Percentiles rank a stretch among this genome's conserved stretches.
Evolutionary conservation across 176 grass and related monocot species (phyloP).

Genomic region (Cenchrus fungigraminus): DNA sequence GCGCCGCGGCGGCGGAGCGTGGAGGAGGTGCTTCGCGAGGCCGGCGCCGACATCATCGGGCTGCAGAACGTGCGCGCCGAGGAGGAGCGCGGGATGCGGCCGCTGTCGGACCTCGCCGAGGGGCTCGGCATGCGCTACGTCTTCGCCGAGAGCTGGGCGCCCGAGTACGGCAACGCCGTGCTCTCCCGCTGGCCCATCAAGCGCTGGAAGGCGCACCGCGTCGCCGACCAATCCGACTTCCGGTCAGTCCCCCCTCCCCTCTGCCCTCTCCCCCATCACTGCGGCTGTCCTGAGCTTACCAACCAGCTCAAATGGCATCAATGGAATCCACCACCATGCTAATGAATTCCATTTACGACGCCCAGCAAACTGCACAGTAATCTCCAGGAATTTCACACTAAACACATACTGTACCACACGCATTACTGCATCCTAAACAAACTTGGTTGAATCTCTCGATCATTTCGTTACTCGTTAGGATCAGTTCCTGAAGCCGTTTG

Average conservation of each 20-base stretch:
- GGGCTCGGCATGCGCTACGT: constrained; percentile 91
- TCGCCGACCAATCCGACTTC: constrained; percentile 85
- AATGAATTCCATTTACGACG: constrained; percentile 25
- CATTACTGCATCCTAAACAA: background rate
- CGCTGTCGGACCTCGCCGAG: constrained; percentile 82
- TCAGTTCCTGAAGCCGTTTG: background rate
- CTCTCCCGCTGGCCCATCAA: constrained; percentile 96
- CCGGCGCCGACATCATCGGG: constrained; percentile 79
- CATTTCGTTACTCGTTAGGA: background rate
- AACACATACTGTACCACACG: too few relatives aligned
- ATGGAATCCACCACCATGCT: background rate
- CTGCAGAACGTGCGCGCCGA: constrained; percentile 92
- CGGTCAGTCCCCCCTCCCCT: constrained; percentile 36
- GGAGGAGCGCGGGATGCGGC: constrained; percentile 90
- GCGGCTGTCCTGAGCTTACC: background rate
- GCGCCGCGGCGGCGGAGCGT: constrained; percentile 55
- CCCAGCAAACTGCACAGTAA: background rate
- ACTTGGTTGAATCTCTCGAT: background rate
- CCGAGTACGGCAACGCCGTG: constrained; percentile 91
- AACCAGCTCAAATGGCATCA: constrained; percentile 25
- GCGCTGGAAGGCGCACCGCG: constrained; percentile 74
- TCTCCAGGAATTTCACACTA: background rate
- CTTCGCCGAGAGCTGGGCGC: constrained; percentile 99
- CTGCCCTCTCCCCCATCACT: background rate
- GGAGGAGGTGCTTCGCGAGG: constrained; percentile 87